Conservation (phyloP, 495 filamentous ascomycete genomes). For the Chaetomidium leptoderma region DNA sequence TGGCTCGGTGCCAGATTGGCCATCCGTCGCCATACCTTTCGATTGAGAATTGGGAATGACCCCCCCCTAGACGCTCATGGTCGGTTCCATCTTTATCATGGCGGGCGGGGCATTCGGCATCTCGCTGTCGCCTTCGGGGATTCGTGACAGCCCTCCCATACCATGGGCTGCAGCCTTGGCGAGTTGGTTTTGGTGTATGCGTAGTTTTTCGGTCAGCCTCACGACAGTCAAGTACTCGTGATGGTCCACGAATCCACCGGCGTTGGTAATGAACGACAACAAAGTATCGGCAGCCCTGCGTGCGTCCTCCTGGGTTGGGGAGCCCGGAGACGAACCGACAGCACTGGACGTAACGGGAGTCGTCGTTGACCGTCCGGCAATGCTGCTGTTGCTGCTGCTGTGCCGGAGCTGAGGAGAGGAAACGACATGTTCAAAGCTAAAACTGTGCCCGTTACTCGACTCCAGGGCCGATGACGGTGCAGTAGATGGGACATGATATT, state of each 20-base stretch:
- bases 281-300: conserved; percentile 78
- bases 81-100: conserved; percentile 22
- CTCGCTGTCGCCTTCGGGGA: conserved; percentile 58
- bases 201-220: conserved; percentile 84
- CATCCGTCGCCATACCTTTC: no score
- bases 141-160: conserved; percentile 64
- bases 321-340: conserved; percentile 49
- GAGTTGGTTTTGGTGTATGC: conserved; percentile 57
- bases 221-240: conserved; percentile 80
- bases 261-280: conserved; percentile 75
- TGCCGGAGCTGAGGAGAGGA: conserved; percentile 50
- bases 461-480: conserved; percentile 62
- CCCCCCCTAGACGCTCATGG: conserved; percentile 18
- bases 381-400: conserved; percentile 51
- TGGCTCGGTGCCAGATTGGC: no score
- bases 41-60: neutral
- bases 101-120: conserved; percentile 33
- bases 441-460: conserved; percentile 58
- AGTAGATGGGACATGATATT: conserved; percentile 55
- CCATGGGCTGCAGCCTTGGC: conserved; percentile 46
- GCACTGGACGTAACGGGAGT: conserved; percentile 40
- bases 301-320: conserved; percentile 87
- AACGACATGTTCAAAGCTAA: conserved; percentile 51
- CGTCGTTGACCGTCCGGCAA: conserved; percentile 43
- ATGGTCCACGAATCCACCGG: conserved; percentile 65